Base-by-base conservation (phyloP, 2,329 filamentous ascomycete genomes). In the Phyllachora maydis region DNA sequence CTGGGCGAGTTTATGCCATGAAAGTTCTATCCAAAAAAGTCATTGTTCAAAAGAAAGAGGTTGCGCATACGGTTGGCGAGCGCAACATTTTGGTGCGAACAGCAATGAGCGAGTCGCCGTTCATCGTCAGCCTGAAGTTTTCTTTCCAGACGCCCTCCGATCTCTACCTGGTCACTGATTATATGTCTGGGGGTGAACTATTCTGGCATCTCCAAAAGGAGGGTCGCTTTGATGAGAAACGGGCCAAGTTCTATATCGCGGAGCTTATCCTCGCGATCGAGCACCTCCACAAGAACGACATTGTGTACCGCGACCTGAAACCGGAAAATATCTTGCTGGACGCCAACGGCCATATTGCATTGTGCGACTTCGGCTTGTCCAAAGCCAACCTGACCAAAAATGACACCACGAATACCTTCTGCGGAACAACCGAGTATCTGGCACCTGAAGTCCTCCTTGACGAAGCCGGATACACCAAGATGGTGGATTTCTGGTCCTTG, bases 181-280 rank as follows among this genome's bases (percentile, higher is more conserved):
- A 93, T 55, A 95, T 98, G 88, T 98, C 88, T 10, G 88, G 88
- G 18, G 88, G 88, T 28, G 88, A 98, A 48, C 59, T 98, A 2
- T 98, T 98, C 50, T 98, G 88, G 85, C 88, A 98, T 54, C 52
- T 98, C 28, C 88, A 98, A 44, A 91, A 91, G 43, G 88, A 95
- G 44, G 85, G 85, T 23, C 75, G 85, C 15, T 98, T 98, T 47
- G 75, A 88, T 34, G 88, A 95, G 54, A 76, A 72, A 38, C 70
- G 88, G 13, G 88, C 88, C 34, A 95, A 95, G 50, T 98, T 98
- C 46, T 98, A 98, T 52, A 95, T 95, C 44, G 88, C 88, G 10
- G 88, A 98, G 49, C 66, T 98, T 30, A 95, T 98, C 34, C 59
- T 95, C 23, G 83, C 88, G 13, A 71, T 98, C 31, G 77, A 93